Conservation (phyloP, 768 basidiomycete genomes). For the Pisolithus orientalis region DNA sequence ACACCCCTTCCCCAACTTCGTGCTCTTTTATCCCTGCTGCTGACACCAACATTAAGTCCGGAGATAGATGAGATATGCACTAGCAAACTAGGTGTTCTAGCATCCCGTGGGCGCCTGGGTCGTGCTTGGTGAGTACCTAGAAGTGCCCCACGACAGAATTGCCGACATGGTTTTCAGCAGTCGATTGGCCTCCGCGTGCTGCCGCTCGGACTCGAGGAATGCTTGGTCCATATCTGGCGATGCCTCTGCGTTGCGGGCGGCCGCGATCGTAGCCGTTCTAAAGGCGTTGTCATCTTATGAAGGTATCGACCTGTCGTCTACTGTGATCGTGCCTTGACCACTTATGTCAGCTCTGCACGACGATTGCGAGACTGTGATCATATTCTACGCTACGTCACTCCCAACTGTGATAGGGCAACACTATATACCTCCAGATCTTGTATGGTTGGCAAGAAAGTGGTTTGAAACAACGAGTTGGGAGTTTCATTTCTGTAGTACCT, state of each 20-base stretch:
- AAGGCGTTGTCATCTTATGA: slow-evolving; percentile 70
- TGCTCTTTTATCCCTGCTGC: slow-evolving; percentile 51
- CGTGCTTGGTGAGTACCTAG: slow-evolving; percentile 38
- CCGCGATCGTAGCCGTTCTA: slow-evolving; percentile 62
- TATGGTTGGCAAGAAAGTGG: slow-evolving; percentile 70
- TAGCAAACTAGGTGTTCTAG: slow-evolving; percentile 45
- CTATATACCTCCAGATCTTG: slow-evolving; percentile 66
- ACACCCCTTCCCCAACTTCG: slow-evolving; percentile 51
- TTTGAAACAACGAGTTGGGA: slow-evolving; percentile 61
- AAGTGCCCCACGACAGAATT: neutral
- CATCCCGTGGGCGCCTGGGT: slow-evolving; percentile 38
- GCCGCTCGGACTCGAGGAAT: slow-evolving; percentile 30
- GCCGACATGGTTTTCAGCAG: slow-evolving; percentile 6
- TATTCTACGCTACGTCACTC: slow-evolving; percentile 76
- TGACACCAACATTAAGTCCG: slow-evolving; percentile 64
- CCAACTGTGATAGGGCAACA: slow-evolving; percentile 49
- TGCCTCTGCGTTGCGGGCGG: slow-evolving; percentile 62
- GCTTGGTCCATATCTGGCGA: slow-evolving; percentile 71
- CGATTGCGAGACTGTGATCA: slow-evolving; percentile 64
- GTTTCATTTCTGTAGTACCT: neutral
- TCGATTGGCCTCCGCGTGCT: slow-evolving; percentile 38
- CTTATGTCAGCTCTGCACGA: slow-evolving; percentile 53
- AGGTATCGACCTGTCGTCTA: slow-evolving; percentile 34
- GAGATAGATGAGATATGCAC: slow-evolving; percentile 68
- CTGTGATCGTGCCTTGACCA: neutral